Conservation (phyloP, 2,329 filamentous ascomycete genomes). For the Colletotrichum sidae region DNA sequence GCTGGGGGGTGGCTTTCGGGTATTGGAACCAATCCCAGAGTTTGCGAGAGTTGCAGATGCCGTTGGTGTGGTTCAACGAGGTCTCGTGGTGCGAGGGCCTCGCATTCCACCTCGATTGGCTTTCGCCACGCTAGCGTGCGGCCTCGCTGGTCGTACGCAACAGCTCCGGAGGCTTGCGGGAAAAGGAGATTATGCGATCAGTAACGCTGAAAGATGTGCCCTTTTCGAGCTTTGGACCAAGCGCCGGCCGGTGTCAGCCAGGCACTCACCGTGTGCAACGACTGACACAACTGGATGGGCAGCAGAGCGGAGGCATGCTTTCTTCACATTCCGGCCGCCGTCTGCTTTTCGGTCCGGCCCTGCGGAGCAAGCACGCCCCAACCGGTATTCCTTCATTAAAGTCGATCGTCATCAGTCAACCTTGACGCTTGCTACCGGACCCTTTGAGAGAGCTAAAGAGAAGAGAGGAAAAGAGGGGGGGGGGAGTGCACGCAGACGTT, state of each 20-base stretch:
- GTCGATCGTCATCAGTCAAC: not conserved
- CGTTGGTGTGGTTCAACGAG: slow-evolving; percentile 6
- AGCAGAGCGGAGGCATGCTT: not conserved
- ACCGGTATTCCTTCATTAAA: not conserved
- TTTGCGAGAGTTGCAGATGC: not conserved
- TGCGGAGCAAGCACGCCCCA: slow-evolving; percentile 4
- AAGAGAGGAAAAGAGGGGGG: too few species aligned
- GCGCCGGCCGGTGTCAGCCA: slow-evolving; percentile 23
- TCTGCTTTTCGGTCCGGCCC: slow-evolving; percentile 12
- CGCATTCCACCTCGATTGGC: not conserved
- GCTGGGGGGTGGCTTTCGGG: slow-evolving; percentile 2
- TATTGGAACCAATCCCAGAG: slow-evolving; percentile 11
- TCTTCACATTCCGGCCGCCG: not conserved
- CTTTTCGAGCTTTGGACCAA: slow-evolving; percentile 9
- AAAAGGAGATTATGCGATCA: slow-evolving; percentile 17
- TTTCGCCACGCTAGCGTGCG: not conserved
- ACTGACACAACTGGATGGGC: not conserved
- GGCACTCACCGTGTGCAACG: not conserved
- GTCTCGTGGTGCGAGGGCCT: not conserved
- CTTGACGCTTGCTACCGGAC: too few species aligned
- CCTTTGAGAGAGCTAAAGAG: too few species aligned
- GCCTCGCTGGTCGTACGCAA: not conserved
- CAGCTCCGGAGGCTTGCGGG: not conserved
- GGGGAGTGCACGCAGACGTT: too few species aligned
- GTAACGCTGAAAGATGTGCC: slow-evolving; percentile 9